phyloP scores from a whole-genome alignment of 176 grass and related monocot species.

The Hordeum marinum region DNA sequence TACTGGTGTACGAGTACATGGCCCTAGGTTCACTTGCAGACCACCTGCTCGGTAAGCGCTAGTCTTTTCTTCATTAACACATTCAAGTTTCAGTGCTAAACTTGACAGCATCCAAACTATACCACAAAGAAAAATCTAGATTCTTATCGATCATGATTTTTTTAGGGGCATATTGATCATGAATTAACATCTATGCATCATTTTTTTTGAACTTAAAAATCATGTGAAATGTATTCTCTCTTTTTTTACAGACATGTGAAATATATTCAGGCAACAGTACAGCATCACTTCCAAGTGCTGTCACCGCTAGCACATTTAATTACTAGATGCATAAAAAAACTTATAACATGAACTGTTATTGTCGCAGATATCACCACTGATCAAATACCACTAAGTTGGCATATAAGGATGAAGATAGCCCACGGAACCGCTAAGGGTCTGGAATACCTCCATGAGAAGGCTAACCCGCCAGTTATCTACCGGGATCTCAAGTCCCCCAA shows the following conservation, averaged over 20 bases:
- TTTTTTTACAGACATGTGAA: background rate
- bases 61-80: background rate
- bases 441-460: conserved; percentile 85
- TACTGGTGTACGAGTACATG: conserved; percentile 94
- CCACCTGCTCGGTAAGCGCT: conserved; percentile 61
- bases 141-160: background rate
- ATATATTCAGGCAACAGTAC: background rate
- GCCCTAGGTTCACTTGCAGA: conserved; percentile 66
- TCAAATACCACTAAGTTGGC: conserved; percentile 69
- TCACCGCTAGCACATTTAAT: background rate
- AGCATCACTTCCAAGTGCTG: background rate
- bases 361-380: conserved; percentile 48
- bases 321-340: background rate
- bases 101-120: background rate
- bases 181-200: background rate
- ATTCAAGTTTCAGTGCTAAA: conserved; percentile 1
- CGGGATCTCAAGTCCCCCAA: conserved; percentile 87
- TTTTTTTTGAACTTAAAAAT: background rate
- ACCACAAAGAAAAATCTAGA: background rate
- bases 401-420: conserved; percentile 82
- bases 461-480: conserved; percentile 62
- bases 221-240: background rate
- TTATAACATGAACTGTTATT: conserved; percentile 6
- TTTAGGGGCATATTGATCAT: too few species aligned
- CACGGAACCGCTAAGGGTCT: conserved; percentile 75